Conservation (phyloP, 2,329 filamentous ascomycete genomes). For the Hymenoscyphus repandus region DNA sequence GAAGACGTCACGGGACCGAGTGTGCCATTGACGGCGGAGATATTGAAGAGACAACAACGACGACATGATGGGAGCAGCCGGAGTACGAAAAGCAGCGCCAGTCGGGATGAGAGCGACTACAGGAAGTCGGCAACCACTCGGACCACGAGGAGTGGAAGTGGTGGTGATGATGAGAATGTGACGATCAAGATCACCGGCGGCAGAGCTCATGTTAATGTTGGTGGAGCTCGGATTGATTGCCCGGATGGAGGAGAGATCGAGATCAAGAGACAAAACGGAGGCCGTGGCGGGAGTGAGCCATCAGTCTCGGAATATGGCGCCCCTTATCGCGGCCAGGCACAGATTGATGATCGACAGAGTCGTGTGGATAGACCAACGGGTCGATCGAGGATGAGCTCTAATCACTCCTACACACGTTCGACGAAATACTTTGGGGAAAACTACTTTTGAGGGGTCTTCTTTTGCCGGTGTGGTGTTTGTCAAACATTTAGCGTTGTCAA, state of each 20-base stretch:
- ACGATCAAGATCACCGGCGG: slow-evolving; percentile 54
- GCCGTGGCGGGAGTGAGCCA: slow-evolving; percentile 45
- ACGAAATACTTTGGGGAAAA: slow-evolving; percentile 10
- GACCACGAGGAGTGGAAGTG: slow-evolving; percentile 44
- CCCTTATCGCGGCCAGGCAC: slow-evolving; percentile 4
- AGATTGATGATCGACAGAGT: slow-evolving; percentile 25
- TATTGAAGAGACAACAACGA: slow-evolving; percentile 42
- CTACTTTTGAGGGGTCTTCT: slow-evolving; percentile 6
- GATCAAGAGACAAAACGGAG: slow-evolving; percentile 38
- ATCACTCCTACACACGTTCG: slow-evolving; percentile 21
- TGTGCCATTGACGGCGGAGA: slow-evolving; percentile 50
- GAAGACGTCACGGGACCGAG: slow-evolving; percentile 43
- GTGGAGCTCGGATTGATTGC: slow-evolving; percentile 54
- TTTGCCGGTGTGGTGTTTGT: slow-evolving; percentile 16
- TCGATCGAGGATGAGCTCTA: slow-evolving; percentile 21
- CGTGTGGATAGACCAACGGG: slow-evolving; percentile 18
- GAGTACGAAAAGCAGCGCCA: slow-evolving; percentile 55
- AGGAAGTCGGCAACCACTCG: slow-evolving; percentile 56
- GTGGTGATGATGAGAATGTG: slow-evolving; percentile 51
- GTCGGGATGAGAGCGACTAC: slow-evolving; percentile 60
- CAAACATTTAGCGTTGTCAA: slow-evolving; percentile 20
- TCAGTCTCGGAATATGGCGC: slow-evolving; percentile 35
- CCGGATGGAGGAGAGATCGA: slow-evolving; percentile 55
- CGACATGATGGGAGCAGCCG: slow-evolving; percentile 42
- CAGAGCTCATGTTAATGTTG: slow-evolving; percentile 49